These are phyloP conservation scores for Debaryomycetaceae sp. DNA, from an alignment of 1,139 yeast genomes.

Conservation along the genomic window DNA sequence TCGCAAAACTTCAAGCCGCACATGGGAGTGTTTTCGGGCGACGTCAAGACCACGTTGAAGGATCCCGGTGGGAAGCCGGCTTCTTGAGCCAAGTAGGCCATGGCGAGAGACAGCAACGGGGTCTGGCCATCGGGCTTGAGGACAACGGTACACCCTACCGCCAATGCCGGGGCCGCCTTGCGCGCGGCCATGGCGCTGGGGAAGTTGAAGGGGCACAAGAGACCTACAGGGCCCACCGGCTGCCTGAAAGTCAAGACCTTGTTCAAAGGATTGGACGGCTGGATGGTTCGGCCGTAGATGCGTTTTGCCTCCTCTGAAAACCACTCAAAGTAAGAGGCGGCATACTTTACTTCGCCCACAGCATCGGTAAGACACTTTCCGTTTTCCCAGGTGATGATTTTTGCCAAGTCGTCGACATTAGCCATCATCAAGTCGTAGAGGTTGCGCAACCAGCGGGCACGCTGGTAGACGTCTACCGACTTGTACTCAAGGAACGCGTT, in stretches of 20 bases:
- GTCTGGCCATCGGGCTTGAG: slow-evolving; percentile 38
- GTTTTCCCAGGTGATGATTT: slow-evolving; percentile 32
- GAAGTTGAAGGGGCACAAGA: slow-evolving; percentile 38
- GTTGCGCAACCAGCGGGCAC: slow-evolving; percentile 55
- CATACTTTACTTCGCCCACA: slow-evolving; percentile 30
- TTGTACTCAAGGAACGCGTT: slow-evolving; percentile 50
- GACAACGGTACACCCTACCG: slow-evolving; percentile 38
- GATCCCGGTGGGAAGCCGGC: slow-evolving; percentile 38
- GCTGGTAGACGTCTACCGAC: slow-evolving; percentile 51
- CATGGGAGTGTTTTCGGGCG: slow-evolving; percentile 25
- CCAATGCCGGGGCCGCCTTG: slow-evolving; percentile 37
- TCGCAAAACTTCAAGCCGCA: slow-evolving; percentile 38
- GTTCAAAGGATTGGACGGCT: slow-evolving; percentile 27
- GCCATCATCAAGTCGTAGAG: slow-evolving; percentile 28
- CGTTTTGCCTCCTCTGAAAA: slow-evolving; percentile 34
- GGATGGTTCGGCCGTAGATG: slow-evolving; percentile 30
- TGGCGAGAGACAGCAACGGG: slow-evolving; percentile 33
- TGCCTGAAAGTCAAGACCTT: slow-evolving; percentile 32
- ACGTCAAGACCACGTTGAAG: slow-evolving; percentile 28
- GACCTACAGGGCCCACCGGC: slow-evolving; percentile 40
- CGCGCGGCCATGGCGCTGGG: slow-evolving; percentile 41
- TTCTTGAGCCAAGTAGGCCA: slow-evolving; percentile 31
- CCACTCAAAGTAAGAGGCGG: slow-evolving; percentile 37
- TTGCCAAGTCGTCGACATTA: slow-evolving; percentile 32
- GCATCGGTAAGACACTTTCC: slow-evolving; percentile 34